phyloP scores from a whole-genome alignment of 257 asterid genomes.

The Echium plantagineum region DNA sequence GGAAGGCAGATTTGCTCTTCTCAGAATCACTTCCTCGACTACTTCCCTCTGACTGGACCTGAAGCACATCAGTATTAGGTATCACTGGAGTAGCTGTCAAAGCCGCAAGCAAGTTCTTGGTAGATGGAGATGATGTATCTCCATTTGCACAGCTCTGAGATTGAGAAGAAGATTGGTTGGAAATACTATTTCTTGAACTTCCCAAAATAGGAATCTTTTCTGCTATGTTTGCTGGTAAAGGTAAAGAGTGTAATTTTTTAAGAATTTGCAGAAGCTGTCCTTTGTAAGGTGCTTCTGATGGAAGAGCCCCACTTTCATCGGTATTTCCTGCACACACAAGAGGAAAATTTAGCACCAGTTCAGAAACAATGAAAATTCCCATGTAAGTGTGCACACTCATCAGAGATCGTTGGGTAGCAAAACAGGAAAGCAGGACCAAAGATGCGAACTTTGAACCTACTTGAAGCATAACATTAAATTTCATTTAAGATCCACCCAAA shows the following conservation, averaged over 20 bases:
- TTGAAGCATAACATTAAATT: background rate
- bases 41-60: slow-evolving; percentile 43
- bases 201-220: slow-evolving; percentile 26
- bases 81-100: slow-evolving; percentile 40
- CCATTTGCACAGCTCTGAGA: slow-evolving; percentile 23
- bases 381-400: background rate
- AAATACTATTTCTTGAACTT: slow-evolving; percentile 19
- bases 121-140: slow-evolving; percentile 38
- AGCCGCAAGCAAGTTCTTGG: slow-evolving; percentile 63
- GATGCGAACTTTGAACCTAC: background rate
- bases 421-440: background rate
- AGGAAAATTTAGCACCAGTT: background rate
- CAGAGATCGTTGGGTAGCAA: background rate
- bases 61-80: slow-evolving; percentile 24
- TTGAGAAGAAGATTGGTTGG: slow-evolving; percentile 24
- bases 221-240: slow-evolving; percentile 41
- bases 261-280: slow-evolving; percentile 60
- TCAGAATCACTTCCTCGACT: slow-evolving; percentile 54
- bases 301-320: slow-evolving; percentile 28
- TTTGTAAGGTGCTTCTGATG: slow-evolving; percentile 33
- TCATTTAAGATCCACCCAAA: background rate
- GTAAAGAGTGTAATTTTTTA: slow-evolving; percentile 50
- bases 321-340: slow-evolving; percentile 31
- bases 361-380: background rate
- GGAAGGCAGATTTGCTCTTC: slow-evolving; percentile 48